Evolutionary conservation across 331 rosid genomes (phyloP).

Genomic region (Arachis monticola): DNA sequence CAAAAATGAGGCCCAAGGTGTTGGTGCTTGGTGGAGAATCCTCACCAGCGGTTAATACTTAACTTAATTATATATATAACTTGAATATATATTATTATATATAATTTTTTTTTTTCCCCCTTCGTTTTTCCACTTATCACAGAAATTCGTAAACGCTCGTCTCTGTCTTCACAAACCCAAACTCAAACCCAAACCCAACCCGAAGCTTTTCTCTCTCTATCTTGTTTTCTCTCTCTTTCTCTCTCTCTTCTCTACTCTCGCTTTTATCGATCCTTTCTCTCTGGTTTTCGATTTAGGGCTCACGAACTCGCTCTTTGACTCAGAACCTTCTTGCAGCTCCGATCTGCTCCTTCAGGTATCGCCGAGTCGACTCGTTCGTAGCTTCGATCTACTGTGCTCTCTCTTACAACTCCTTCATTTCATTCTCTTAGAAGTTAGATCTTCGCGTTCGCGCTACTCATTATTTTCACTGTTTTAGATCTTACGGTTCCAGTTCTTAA

Average conservation of each 20-base stretch:
- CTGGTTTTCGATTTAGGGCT: constrained; percentile 42
- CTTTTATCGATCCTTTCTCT: too few relatives aligned
- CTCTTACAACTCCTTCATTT: constrained; percentile 16
- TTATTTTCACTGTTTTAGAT: not conserved
- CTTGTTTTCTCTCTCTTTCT: not conserved
- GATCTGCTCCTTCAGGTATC: constrained; percentile 44
- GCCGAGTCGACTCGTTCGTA: constrained; percentile 17
- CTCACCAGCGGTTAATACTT: too few relatives aligned
- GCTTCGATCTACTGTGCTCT: constrained; percentile 27
- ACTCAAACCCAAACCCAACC: constrained; percentile 9
- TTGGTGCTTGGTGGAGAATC: too few relatives aligned
- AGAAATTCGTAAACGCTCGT: not conserved
- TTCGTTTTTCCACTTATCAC: too few relatives aligned
- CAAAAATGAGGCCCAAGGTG: too few relatives aligned
- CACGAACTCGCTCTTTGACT: constrained; percentile 39
- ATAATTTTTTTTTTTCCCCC: too few relatives aligned
- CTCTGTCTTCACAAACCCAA: not conserved
- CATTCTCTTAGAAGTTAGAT: not conserved
- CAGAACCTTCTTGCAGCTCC: constrained; percentile 25
- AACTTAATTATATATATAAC: too few relatives aligned
- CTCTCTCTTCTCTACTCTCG: not conserved
- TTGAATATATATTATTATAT: too few relatives aligned
- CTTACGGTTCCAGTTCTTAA: not conserved
- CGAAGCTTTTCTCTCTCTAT: not conserved
- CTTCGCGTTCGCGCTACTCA: constrained; percentile 3